Evolutionary conservation across 2,329 filamentous ascomycete species (phyloP).

Genomic region (Triangularia setosa): DNA sequence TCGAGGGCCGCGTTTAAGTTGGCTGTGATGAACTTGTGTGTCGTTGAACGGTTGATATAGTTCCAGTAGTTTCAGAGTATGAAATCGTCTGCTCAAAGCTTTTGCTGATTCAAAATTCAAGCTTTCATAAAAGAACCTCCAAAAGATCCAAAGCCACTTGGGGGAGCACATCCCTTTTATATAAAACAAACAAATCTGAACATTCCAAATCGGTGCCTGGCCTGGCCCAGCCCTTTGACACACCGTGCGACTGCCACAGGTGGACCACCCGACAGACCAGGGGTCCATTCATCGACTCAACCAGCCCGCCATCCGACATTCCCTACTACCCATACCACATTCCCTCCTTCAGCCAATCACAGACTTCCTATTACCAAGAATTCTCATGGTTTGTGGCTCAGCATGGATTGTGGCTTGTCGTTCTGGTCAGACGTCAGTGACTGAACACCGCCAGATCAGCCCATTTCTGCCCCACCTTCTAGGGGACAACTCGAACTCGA

Average conservation of each 20-base stretch:
- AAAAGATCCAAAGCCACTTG: background rate
- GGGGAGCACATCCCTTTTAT: background rate
- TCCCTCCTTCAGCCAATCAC: conserved; percentile 21
- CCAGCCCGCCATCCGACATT: background rate
- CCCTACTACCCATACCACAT: background rate
- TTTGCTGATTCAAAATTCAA: background rate
- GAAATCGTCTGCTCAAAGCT: background rate
- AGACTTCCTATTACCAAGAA: conserved; percentile 22
- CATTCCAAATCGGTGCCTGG: background rate
- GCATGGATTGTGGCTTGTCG: conserved; percentile 24
- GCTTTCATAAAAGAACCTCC: background rate
- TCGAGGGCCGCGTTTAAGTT: too few relatives aligned
- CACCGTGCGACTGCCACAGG: background rate
- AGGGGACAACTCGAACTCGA: background rate
- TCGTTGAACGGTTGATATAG: background rate
- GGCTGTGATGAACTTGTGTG: too few relatives aligned
- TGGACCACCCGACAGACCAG: background rate
- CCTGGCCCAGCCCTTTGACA: background rate
- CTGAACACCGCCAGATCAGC: too few relatives aligned
- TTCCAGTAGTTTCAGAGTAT: background rate
- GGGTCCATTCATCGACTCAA: background rate
- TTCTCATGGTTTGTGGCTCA: conserved; percentile 17
- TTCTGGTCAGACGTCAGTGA: conserved; percentile 31
- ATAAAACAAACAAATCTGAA: background rate
- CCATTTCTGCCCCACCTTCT: conserved; percentile 5